Base-by-base conservation (phyloP, 108 stramenopile species). In the Conticribra weissflogii region DNA sequence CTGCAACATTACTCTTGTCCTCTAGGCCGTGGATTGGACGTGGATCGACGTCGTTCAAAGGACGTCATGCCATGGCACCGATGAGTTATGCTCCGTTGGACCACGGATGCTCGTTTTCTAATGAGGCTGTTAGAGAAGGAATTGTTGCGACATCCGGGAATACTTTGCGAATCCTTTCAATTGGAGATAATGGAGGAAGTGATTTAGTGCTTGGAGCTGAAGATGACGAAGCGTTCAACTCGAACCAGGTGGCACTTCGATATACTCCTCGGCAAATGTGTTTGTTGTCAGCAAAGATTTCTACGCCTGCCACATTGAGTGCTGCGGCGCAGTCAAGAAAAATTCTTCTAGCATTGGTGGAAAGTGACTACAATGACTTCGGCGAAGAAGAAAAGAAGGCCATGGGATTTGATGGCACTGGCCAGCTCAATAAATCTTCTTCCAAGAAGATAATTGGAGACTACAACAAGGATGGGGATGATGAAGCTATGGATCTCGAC, bases 241-340 rank as follows among this genome's bases (percentile, higher is more conserved):
- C 96, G 49, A 88, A 86, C 34, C 79, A 67, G 27, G 66, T 96
- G n/a, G 79, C 85, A 8, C 85, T 99, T 19, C 67, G 96, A 29
- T 98, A 98, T 74, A 99, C 98, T 16, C 98, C 98, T 18, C 95
- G 97, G 51, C 89, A 93, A 66, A 93, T 98, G 82, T 87, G 90
- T 15, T 76, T 86, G 30, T 72, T 88, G n/a, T 85, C 90, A 22
- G 78, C 80, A 33, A 72, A 73, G 61, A 55, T 62, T 33, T 36
- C 59, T 2, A 56, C 52, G 24, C 36, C 67, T 19, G 12, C 36
- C 5, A 12, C 36, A 9, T 5, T n/a, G n/a, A n/a, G n/a, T n/a
- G n/a, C n/a, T n/a, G n/a, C n/a, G n/a, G n/a, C n/a, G n/a, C n/a
- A n/a, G n/a, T 30, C 83, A n/a, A 74, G 88, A 44, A 92, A 84